Evolutionary conservation across 306 rosid species (phyloP).

Genomic region (Gillenia trifoliata): DNA sequence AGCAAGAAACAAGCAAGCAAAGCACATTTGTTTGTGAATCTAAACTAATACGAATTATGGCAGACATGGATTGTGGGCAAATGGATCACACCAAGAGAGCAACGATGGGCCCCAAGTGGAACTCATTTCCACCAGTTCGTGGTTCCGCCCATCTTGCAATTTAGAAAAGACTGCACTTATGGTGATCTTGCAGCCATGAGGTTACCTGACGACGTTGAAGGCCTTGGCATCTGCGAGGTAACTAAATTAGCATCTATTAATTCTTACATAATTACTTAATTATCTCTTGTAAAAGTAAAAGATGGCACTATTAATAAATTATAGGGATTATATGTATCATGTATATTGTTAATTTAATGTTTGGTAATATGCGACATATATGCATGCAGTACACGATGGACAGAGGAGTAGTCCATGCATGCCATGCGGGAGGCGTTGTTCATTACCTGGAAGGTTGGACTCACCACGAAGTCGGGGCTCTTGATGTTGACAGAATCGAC

Average conservation of each 20-base stretch:
- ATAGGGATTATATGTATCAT: no score
- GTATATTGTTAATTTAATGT: not conserved
- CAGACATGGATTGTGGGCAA: constrained; percentile 98
- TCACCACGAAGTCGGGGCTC: constrained; percentile 91
- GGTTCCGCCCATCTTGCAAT: constrained; percentile 78
- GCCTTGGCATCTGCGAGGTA: constrained; percentile 89
- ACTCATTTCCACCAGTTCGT: constrained; percentile 96
- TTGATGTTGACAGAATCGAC: constrained; percentile 82
- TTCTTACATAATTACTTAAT: no score
- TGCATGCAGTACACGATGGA: constrained; percentile 78
- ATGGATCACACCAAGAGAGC: constrained; percentile 90
- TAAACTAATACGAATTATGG: not conserved
- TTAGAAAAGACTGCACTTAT: constrained; percentile 86
- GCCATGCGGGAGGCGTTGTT: constrained; percentile 98
- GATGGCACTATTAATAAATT: no score
- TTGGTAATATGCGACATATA: not conserved
- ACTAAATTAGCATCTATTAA: not conserved
- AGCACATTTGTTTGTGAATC: not conserved
- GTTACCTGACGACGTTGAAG: constrained; percentile 74
- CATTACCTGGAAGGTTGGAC: constrained; percentile 85
- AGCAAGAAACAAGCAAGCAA: not conserved
- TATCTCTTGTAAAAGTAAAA: no score
- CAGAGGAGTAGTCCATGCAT: constrained; percentile 95
- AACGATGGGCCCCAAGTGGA: constrained; percentile 88
- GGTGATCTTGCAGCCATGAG: constrained; percentile 98